Evolutionary conservation across 768 basidiomycete genomes (phyloP), one percentile per base, ranked within the genome.

Genomic region (Boletus vinaceobasis): DNA sequence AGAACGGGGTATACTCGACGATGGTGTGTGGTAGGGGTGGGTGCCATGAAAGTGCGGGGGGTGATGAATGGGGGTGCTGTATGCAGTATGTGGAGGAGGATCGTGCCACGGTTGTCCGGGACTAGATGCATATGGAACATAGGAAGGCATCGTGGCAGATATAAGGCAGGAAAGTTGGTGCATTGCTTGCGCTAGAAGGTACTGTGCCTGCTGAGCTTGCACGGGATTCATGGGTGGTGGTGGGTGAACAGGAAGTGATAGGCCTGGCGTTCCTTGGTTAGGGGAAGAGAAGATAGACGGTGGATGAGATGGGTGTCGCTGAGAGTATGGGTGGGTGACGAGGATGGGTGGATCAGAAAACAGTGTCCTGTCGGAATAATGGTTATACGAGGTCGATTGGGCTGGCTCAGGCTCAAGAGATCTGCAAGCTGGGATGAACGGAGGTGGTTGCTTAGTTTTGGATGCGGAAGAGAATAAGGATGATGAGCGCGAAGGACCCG

Each of bases 1-100:
- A 8, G 75, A 79, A 48, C 59, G 63, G 17, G 83, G 80, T 48
- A 75, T 71, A 38, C 70, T 71, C 3, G 82, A 79, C 51, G 81
- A 73, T 49, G 55, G 62, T 27, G 54, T 59, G 38, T 53, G 64
- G 57, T 59, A 58, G 27, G 47, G 48, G 11, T 63, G 62, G 0
- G 64, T 47, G 44, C 58, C 55, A 45, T 65, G 67, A 1, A 51
- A 49, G 19, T 62, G 60, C 32, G 60, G 52, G 15, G 57, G 40
- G 35, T 54, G 53, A n/a, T 61, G 58, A 39, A 46, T 47, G 37
- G 47, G 60, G 2, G 50, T 59, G 19, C 14, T 55, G 17, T 54
- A 59, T 43, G 29, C 33, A 42, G 54, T 3, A 23, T 54, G 56
- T 27, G 56, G 44, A n/a, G 56, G 55, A 17, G 51, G 48, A 19